Evolutionary conservation across 2,329 filamentous ascomycete genomes (phyloP), one percentile per base, ranked within the genome.

Genomic region (Trichophyton simii): DNA sequence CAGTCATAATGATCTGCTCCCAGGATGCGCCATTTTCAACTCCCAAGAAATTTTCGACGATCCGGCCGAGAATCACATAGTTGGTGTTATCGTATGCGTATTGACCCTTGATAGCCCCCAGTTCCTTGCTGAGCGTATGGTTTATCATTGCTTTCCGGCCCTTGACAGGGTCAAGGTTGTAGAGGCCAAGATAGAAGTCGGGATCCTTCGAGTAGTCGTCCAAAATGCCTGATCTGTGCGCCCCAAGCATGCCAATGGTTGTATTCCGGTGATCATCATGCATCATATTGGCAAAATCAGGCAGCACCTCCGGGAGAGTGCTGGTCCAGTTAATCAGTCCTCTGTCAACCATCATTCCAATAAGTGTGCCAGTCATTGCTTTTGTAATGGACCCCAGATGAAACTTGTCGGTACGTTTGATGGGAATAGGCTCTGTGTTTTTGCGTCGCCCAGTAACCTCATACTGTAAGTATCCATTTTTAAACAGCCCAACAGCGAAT

Each of bases 31-130:
- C 36, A 22, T 52, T 58, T 15, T 61, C 31, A 15, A 31, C 52
- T 18, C 54, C 25, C 13, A 42, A 18, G 25, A 61, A 61, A 13
- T 55, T 63, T 25, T 63, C 59, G 48, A 63, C 48, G 34, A 61
- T 50, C 18, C 11, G 48, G 34, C 59, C 62, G 7, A 63, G 62
- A 55, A 63, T 55, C 18, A 61, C 25, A 28, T 63, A 63, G 48
- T 63, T 63, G 34, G 59, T 59, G n/a, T 61, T 63, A 36, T 59
- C 62, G 31, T 63, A 63, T 34, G 38, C 44, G 25, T 59, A 61
- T 59, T 61, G 31, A 5, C 59, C 59, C n/a, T 13, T 42, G 8
- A 28, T 41, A 18, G 31, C 55, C 34, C 13, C 38, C 18, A 38
- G 59, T 15, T 54, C 3, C 31, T 61, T 52, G n/a, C 44, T 57